Percentiles rank a stretch among this genome's conserved stretches.
Evolutionary conservation across 768 basidiomycete genomes (phyloP).

Genomic region (Saitozyma podzolica): DNA sequence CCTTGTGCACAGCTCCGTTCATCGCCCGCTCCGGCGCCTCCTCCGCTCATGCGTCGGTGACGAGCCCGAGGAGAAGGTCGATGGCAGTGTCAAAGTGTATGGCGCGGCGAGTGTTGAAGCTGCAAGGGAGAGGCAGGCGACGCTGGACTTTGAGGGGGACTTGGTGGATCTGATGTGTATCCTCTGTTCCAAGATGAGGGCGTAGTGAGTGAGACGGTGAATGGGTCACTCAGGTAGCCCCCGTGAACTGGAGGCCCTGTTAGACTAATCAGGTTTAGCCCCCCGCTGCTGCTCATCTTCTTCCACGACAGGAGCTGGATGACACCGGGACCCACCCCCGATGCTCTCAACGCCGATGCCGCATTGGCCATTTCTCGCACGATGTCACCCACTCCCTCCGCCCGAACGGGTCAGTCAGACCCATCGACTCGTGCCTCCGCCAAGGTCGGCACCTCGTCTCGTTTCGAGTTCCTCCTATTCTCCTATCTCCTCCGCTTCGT

Average conservation of each 20-base stretch:
- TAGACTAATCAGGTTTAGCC: constrained; percentile 58
- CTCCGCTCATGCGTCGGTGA: constrained; percentile 88
- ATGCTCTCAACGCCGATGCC: constrained; percentile 8
- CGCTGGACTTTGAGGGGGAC: constrained; percentile 55
- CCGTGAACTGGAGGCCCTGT: constrained; percentile 50
- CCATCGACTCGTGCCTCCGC: constrained; percentile 49
- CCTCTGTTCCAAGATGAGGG: constrained; percentile 86
- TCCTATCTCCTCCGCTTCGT: constrained; percentile 93
- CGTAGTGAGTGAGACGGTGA: constrained; percentile 46
- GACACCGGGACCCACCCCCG: constrained; percentile 17
- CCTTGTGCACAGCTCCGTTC: constrained; percentile 84
- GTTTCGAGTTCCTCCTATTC: constrained; percentile 94
- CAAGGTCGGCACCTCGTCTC: constrained; percentile 40
- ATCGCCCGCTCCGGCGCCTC: constrained; percentile 79
- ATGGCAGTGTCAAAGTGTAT: constrained; percentile 69
- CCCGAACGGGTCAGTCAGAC: constrained; percentile 61
- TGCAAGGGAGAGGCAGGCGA: constrained; percentile 9
- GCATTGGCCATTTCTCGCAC: constrained; percentile 22
- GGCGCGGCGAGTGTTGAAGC: constrained; percentile 66
- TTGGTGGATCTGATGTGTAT: constrained; percentile 88
- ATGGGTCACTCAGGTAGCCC: constrained; percentile 17
- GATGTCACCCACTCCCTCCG: constrained; percentile 65
- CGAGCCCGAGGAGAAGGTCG: constrained; percentile 81
- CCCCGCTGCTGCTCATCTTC: constrained; percentile 82
- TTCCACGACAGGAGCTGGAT: constrained; percentile 86